These are phyloP conservation scores for Solanum pimpinellifolium DNA, from an alignment of 257 asterid species.

Conservation along the genomic window DNA sequence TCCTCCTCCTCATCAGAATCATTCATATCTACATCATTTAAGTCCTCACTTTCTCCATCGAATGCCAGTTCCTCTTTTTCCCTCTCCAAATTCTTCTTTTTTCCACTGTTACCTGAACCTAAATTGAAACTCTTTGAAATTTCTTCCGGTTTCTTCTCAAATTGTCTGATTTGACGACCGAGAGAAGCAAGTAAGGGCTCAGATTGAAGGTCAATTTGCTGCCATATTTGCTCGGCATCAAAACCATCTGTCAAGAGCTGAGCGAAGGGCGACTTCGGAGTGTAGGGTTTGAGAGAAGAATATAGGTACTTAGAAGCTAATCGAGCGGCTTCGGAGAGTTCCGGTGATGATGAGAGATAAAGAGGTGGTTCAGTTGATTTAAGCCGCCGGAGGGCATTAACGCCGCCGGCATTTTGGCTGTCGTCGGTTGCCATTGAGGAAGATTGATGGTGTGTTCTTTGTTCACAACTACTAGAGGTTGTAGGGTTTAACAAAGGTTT, in stretches of 20 bases:
- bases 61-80: background rate
- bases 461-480: background rate
- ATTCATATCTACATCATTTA: conserved; percentile 18
- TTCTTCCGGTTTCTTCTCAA: conserved; percentile 59
- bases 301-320: conserved; percentile 50
- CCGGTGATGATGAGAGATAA: conserved; percentile 58
- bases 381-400: conserved; percentile 41
- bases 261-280: conserved; percentile 50
- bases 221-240: conserved; percentile 86
- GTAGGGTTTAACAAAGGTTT: background rate
- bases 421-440: conserved; percentile 8
- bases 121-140: conserved; percentile 26
- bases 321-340: conserved; percentile 60
- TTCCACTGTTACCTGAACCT: conserved; percentile 1
- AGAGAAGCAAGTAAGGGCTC: conserved; percentile 55
- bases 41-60: conserved; percentile 20
- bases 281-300: conserved; percentile 43
- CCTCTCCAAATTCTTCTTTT: background rate
- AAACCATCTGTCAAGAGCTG: conserved; percentile 52
- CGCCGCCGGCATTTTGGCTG: background rate
- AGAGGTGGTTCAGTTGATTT: conserved; percentile 54
- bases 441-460: conserved; percentile 1
- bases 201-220: conserved; percentile 82
- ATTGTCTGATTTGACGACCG: conserved; percentile 43
- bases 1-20: conserved; percentile 11